Evolutionary conservation across 2,329 filamentous ascomycete species (phyloP).

Genomic region (Sporothrix variecibatus): DNA sequence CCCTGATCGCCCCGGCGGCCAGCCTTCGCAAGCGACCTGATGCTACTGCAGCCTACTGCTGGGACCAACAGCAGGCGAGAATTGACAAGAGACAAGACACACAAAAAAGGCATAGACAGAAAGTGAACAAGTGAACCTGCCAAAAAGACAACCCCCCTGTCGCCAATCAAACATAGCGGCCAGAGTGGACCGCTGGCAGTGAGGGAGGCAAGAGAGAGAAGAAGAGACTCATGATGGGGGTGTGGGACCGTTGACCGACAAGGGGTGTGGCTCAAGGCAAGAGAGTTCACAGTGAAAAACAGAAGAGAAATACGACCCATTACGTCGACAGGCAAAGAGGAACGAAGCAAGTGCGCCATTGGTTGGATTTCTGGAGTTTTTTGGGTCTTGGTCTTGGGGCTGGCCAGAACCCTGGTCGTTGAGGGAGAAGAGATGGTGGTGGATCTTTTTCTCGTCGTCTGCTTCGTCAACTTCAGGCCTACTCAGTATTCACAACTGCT

Average conservation of each 20-base stretch:
- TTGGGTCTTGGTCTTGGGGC: neutral
- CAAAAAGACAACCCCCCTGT: slow-evolving; percentile 9
- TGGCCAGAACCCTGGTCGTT: neutral
- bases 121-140: neutral
- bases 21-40: slow-evolving; percentile 2
- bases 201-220: neutral
- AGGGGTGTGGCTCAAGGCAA: neutral
- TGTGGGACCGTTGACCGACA: slow-evolving; percentile 15
- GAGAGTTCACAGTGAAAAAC: neutral
- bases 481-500: neutral
- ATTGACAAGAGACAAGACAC: neutral
- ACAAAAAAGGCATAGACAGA: neutral
- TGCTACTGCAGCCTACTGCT: slow-evolving; percentile 2
- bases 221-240: neutral
- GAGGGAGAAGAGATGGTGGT: neutral
- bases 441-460: neutral
- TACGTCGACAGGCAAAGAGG: neutral
- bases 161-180: slow-evolving; percentile 24
- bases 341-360: slow-evolving; percentile 7
- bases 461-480: neutral
- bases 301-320: neutral
- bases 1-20: neutral
- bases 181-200: slow-evolving; percentile 1
- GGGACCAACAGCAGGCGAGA: neutral
- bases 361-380: neutral